Evolutionary conservation across 768 basidiomycete genomes (phyloP), one percentile per base, ranked within the genome.

Genomic region (Russula sp.): DNA sequence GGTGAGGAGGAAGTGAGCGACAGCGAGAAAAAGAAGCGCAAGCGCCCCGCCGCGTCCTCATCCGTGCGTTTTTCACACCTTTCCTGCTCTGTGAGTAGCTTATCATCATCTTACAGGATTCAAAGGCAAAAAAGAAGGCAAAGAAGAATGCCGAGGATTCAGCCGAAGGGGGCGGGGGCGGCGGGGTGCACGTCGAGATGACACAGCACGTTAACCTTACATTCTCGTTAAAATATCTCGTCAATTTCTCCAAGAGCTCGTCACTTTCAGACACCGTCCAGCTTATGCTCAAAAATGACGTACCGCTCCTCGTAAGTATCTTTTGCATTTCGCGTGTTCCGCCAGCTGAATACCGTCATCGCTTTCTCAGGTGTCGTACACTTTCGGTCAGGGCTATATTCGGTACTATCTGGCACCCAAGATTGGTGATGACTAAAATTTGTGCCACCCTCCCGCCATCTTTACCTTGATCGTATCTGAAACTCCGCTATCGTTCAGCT

Each of bases 351-450:
- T 32, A 6, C 18, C 48, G 10, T 42, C 57, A 16, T 59, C 50
- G 4, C n/a, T 39, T 20, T 20, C 40, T 42, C 66, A 93, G 91
- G 91, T 94, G 48, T 85, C 88, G 44, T 98, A 94, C 75, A 85
- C 88, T 65, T 98, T 97, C 70, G 85, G 85, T 50, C 88, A 91
- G 71, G 95, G 95, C 1, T 80, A 82, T 68, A 91, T 98, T 73
- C 84, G 88, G 65, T 98, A 96, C 80, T 98, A 94, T 80, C 83
- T 98, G 59, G 95, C 95, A 49, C 95, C 95, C 27, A 98, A 98
- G 79, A 94, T 94, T 64, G 88, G 89, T 37, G 91, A 94, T 68
- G 91, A 94, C 61, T 91, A 70, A 77, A 18, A 6, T 22, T 20
- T 39, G 16, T 5, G 37, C 27, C 13, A 37, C 2, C 27, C 20